Conservation (phyloP, 495 filamentous ascomycete genomes). For the Aspergillus leporis region DNA sequence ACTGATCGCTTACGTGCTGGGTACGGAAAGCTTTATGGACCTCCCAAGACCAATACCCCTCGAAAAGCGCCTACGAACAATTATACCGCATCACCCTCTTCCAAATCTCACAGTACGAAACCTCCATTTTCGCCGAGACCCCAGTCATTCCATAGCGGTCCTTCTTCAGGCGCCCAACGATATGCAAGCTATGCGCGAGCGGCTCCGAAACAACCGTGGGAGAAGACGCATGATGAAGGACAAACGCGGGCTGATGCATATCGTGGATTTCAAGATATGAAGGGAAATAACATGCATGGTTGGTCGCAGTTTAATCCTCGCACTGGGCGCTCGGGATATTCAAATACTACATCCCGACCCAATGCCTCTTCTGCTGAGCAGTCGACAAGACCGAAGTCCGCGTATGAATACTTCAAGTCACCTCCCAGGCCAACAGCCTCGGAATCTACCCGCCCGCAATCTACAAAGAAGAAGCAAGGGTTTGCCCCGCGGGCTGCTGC, state of each 20-base stretch:
- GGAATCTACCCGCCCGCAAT: slow-evolving; percentile 39
- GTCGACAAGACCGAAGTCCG: slow-evolving; percentile 38
- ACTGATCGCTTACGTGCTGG: slow-evolving; percentile 58
- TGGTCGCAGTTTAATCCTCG: slow-evolving; percentile 45
- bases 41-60: slow-evolving; percentile 30
- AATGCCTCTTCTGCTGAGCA: slow-evolving; percentile 34
- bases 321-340: slow-evolving; percentile 32
- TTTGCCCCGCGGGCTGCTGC: slow-evolving; percentile 54
- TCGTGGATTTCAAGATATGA: slow-evolving; percentile 74
- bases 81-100: slow-evolving; percentile 27
- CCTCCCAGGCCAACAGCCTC: slow-evolving; percentile 28
- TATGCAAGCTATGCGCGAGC: slow-evolving; percentile 55
- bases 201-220: slow-evolving; percentile 37
- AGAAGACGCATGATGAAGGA: slow-evolving; percentile 50
- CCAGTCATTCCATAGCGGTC: slow-evolving; percentile 36
- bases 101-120: slow-evolving; percentile 33
- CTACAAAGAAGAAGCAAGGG: slow-evolving; percentile 50
- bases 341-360: slow-evolving; percentile 31
- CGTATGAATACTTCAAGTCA: slow-evolving; percentile 47
- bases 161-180: slow-evolving; percentile 55
- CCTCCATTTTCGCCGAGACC: slow-evolving; percentile 26
- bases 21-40: slow-evolving; percentile 42
- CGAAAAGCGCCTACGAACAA: slow-evolving; percentile 30
- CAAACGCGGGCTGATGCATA: slow-evolving; percentile 58
- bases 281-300: slow-evolving; percentile 33